phyloP scores from a whole-genome alignment of 148 eudicot genomes.

The Cornus controversa region DNA sequence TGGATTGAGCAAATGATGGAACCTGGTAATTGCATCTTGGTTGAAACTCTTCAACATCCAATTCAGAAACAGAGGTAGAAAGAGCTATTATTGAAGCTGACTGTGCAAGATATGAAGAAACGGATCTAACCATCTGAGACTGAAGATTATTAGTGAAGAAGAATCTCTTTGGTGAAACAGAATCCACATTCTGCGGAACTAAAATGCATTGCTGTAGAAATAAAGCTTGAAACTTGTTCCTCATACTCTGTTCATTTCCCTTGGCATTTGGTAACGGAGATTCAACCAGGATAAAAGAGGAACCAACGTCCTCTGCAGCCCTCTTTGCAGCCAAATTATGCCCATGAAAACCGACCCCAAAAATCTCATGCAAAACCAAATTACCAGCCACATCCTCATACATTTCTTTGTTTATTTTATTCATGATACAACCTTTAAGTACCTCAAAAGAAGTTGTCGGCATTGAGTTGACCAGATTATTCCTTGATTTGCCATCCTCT shows the following conservation, averaged over 20 bases:
- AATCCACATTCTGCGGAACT: not conserved
- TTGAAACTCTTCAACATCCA: not conserved
- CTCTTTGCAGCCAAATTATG: constrained; percentile 6
- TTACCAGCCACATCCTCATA: constrained; percentile 5
- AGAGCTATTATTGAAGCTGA: not conserved
- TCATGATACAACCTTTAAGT: not conserved
- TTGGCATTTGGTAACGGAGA: not conserved
- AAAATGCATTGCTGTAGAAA: not conserved
- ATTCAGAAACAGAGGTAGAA: not conserved
- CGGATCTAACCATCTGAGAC: not conserved
- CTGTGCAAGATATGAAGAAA: not conserved
- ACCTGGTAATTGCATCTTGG: constrained; percentile 3
- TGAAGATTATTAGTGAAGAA: not conserved
- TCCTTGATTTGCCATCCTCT: not conserved
- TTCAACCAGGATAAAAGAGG: not conserved
- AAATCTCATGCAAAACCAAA: constrained; percentile 6
- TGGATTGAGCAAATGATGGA: constrained; percentile 9
- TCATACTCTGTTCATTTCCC: not conserved
- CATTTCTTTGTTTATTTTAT: not conserved
- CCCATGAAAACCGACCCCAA: not conserved
- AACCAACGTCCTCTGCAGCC: constrained; percentile 10
- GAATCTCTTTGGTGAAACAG: not conserved
- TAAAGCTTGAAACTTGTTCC: not conserved
- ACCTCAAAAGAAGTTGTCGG: constrained; percentile 6
- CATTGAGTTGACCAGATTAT: not conserved